Conservation (phyloP, 2,329 filamentous ascomycete species). For the Trichoderma pleuroti region DNA sequence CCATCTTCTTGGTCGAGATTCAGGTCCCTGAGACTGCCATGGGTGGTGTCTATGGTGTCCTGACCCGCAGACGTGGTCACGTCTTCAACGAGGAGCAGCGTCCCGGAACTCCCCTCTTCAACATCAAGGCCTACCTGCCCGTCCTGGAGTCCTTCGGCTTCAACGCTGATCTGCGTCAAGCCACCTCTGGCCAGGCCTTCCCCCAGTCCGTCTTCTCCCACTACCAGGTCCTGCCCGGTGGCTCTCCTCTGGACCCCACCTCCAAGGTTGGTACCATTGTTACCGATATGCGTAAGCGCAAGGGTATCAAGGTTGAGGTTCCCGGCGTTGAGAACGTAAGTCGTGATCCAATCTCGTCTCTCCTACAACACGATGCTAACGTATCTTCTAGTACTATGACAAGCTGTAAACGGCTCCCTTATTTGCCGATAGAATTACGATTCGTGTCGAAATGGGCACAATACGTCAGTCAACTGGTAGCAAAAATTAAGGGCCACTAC, state of each 20-base stretch:
- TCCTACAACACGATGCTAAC: slow-evolving; percentile 22
- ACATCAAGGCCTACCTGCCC: slow-evolving; percentile 95
- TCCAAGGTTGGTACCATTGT: slow-evolving; percentile 82
- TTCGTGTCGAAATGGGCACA: slow-evolving; percentile 42
- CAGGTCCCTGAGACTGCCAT: slow-evolving; percentile 97
- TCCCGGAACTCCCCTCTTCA: slow-evolving; percentile 98
- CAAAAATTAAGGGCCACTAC: slow-evolving; percentile 31
- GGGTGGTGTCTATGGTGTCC: slow-evolving; percentile 99
- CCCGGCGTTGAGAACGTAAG: slow-evolving; percentile 94
- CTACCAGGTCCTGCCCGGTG: slow-evolving; percentile 95
- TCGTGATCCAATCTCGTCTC: slow-evolving; percentile 30
- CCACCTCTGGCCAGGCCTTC: slow-evolving; percentile 97
- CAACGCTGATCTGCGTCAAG: slow-evolving; percentile 91
- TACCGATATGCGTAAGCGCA: slow-evolving; percentile 91
- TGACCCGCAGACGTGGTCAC: slow-evolving; percentile 96
- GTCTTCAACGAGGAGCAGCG: slow-evolving; percentile 99
- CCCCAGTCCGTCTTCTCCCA: slow-evolving; percentile 98
- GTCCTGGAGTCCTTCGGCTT: slow-evolving; percentile 99
- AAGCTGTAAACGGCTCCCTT: slow-evolving; percentile 73
- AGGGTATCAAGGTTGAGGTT: slow-evolving; percentile 97
- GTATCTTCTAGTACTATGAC: slow-evolving; percentile 77
- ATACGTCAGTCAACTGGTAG: slow-evolving; percentile 40
- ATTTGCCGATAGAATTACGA: slow-evolving; percentile 45
- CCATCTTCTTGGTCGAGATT: slow-evolving; percentile 98
- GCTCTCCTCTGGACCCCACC: slow-evolving; percentile 79